Evolutionary conservation across 441 rosid genomes (phyloP), one percentile per base, ranked within the genome.

Genomic region (Jatropha multifida): DNA sequence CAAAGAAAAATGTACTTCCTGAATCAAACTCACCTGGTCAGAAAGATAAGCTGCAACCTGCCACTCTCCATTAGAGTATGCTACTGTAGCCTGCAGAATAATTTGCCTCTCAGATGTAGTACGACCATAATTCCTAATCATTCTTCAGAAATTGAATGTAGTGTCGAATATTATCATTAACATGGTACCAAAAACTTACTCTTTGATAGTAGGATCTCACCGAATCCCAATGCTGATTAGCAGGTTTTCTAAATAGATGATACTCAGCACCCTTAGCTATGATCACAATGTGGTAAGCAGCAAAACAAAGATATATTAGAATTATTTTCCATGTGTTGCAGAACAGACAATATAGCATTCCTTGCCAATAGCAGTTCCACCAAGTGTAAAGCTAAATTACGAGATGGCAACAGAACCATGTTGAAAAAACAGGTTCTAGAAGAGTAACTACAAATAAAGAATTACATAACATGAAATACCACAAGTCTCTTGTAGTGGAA

Each of bases 241-340:
- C 93, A 75, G 83, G 79, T 80, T 83, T 80, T 85, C 97, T 87
- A 65, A 83, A 80, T 59, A 79, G 76, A 37, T 82, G 77, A 84
- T 94, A 94, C 79, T 90, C 96, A 11, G 87, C 87, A 69, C 86
- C 93, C 74, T 85, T 86, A 32, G 76, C 99, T 93, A 84, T 83
- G 87, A 82, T 64, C 80, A 79, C 77, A 81, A 76, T 51, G 48
- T 44, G 70, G 15, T 26, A 51, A 69, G 68, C 15, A 71, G 76
- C 74, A 75, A 81, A 15, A 38, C 52, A 70, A 71, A 75, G 55
- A 70, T 55, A 77, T 38, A 14, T 40, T 17, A n/a, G 40, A 78
- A 65, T 54, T 38, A 68, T 26, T 68, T 49, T 37, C 38, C 62
- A 71, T 2, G 7, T 42, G 60, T n/a, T 48, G 72, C 68, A 67